phyloP scores from a whole-genome alignment of 192 early-diverging fungal species.

The Backusella macrospora region DNA sequence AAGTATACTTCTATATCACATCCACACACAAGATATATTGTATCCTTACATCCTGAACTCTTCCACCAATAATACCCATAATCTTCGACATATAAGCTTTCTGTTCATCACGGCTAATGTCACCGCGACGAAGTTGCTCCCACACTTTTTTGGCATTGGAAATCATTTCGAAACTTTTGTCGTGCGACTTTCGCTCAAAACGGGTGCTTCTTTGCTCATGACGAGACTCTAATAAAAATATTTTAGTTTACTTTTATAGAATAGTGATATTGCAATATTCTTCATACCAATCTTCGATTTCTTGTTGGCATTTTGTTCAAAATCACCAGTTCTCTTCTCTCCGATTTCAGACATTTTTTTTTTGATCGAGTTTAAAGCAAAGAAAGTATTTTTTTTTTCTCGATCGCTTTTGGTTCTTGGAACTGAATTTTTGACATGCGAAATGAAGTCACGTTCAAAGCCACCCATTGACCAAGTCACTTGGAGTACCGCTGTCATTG shows the following conservation, averaged over 20 bases:
- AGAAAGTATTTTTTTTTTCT: not conserved
- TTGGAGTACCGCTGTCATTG: no score
- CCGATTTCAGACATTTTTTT: slow-evolving; percentile 23
- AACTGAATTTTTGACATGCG: not conserved
- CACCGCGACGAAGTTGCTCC: slow-evolving; percentile 81
- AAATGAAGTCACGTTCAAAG: not conserved
- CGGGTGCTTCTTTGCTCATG: slow-evolving; percentile 57
- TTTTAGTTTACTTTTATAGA: not conserved
- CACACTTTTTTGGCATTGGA: slow-evolving; percentile 76
- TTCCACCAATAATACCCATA: slow-evolving; percentile 80
- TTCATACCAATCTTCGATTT: slow-evolving; percentile 22
- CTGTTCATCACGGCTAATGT: slow-evolving; percentile 65
- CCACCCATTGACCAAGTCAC: not conserved
- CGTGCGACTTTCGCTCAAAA: slow-evolving; percentile 63
- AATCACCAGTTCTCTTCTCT: slow-evolving; percentile 15
- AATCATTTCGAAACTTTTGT: slow-evolving; percentile 74
- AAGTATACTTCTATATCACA: not conserved
- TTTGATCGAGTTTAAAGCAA: slow-evolving; percentile 12
- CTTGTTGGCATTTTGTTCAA: slow-evolving; percentile 19
- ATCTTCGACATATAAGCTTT: slow-evolving; percentile 71
- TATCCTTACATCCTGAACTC: slow-evolving; percentile 66
- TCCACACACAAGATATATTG: not conserved
- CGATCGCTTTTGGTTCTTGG: not conserved
- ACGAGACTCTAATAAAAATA: slow-evolving; percentile 43
- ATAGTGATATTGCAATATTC: not conserved